Base-by-base conservation (phyloP, 805 yeast genomes). In the Tetrapisispora arboricola region DNA sequence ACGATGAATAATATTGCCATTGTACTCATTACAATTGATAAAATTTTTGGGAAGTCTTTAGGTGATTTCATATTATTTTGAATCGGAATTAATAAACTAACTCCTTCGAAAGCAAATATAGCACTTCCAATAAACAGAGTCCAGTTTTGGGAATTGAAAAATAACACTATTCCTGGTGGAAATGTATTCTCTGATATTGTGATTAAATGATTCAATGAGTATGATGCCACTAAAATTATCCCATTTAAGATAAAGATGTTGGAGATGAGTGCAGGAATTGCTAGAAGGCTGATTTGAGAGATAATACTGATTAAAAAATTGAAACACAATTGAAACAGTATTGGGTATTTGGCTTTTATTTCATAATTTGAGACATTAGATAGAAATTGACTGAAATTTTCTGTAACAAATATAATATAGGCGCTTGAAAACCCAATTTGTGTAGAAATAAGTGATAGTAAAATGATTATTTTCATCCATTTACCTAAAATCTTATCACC, bases 61-160 rank as follows among this genome's bases (percentile, higher is more conserved):
- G 92, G 92, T 49, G 80, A 63, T 38, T 68, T 72, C 92, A 84
- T 84, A 1, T 90, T 80, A 50, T 82, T 84, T 52, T 83, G 86
- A 39, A 84, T 80, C 0, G 94, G 94, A 18, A 84, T 79, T 37
- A 84, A 79, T 36, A 84, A 65, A 0, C 94, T 92, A 43, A 84
- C 82, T 1, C 94, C 94, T 63, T 84, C 94, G 55, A 82, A 84
- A n/a, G 92, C 86, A 65, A 83, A 84, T 22, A 84, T 83, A 2
- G 90, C 88, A 5, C 84, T 84, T 10, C 94, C 94, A 38, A 83
- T 78, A 52, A 83, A 83, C 36, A 84, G 60, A 0, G 88, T 75
- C 70, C 84, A 83, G 38, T 70, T 70, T 5, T 70, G 65, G 22
- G 63, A 45, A 55, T 82, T 82, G 61, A 82, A 72, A 28, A 61